Evolutionary conservation across 1,284 basidiomycete genomes (phyloP), one percentile per base, ranked within the genome.

Genomic region (Xerocomus subilludens): DNA sequence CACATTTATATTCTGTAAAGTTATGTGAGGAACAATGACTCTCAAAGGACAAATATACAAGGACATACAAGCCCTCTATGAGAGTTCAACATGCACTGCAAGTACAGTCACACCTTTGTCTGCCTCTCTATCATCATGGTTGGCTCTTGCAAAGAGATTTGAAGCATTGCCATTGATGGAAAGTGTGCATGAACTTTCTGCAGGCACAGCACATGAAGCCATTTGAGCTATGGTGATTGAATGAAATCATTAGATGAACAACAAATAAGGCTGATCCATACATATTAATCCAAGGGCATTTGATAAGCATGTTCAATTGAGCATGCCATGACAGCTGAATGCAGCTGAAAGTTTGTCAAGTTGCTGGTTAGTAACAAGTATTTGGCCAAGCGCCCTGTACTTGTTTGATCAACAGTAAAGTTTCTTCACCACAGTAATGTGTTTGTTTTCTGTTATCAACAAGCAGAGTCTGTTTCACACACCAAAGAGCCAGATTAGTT

Each of bases 371-470:
- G 33, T 23, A 63, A 73, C 5, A 21, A 73, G 51, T 35, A 65
- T 73, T 30, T 73, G 71, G 32, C 60, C 58, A 35, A 69, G 53
- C 16, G 67, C 60, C 21, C 58, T 47, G 25, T 63, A 58, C 8
- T 35, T 23, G 36, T 45, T 73, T 16, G 66, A 74, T 13, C 58
- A 45, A 16, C 65, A 21, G 33, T 66, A 74, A 6, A 71, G 71
- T 59, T 73, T 55, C 62, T 74, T 74, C 6, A 74, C 65, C 5
- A 51, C 71, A 8, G 66, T 42, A 33, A 58, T 25, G 18, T 58
- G 55, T 18, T 35, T 58, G 9, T 18, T 21, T 23, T 58, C 55
- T 11, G 32, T 58, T 16, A 58, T 58, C 18, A 23, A 58, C 11
- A 33, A 58, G 30, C 55, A 58, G 16, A 58, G 33, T 7, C 55